Base-by-base conservation (phyloP, 2,329 filamentous ascomycete genomes). In the Fusarium sp. region DNA sequence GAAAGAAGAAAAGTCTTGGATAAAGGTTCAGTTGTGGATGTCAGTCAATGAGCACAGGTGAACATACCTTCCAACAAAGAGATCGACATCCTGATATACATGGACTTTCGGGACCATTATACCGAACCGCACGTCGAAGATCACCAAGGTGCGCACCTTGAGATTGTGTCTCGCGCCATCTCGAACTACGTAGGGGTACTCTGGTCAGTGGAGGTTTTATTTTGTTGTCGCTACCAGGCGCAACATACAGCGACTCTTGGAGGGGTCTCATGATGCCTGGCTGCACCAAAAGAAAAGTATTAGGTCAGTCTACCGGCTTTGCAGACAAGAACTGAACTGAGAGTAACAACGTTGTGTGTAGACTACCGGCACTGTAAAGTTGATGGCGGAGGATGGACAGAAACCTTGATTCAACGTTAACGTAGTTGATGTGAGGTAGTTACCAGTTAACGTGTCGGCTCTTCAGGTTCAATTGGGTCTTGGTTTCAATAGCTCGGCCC, bases 1-100 rank as follows among this genome's bases (percentile, higher is more conserved):
- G 95, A 96, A 36, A 98, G 86, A 51, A 98, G 85, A 81, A 98
- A 97, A 42, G 90, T 89, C 94, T 96, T 30, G 26, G 20, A 24
- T 70, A 39, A 52, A 72, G 72, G 65, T 78, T 66, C 55, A 58
- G 58, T 38, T 48, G 55, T 38, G 50, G 14, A 36, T n/a, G 38
- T 36, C 22, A 50, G 26, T 24, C 39, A 50, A 39, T 36, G 44
- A 32, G n/a, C 47, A 36, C 15, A 17, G 34, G 48, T 24, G n/a
- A 36, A 55, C 66, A 68, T 60, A 92, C 93, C 90, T 98, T 98
- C 96, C 96, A 98, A 82, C 93, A 97, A 42, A 97, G 88, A 7
- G 96, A 98, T 63, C 95, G 91, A 73, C 95, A 89, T 20, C 94
- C 94, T 52, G 90, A 86, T 60, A 91, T 84, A 80, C 92, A 94